Conservation (phyloP, 2,329 filamentous ascomycete genomes). For the Epichloe uncinata region DNA sequence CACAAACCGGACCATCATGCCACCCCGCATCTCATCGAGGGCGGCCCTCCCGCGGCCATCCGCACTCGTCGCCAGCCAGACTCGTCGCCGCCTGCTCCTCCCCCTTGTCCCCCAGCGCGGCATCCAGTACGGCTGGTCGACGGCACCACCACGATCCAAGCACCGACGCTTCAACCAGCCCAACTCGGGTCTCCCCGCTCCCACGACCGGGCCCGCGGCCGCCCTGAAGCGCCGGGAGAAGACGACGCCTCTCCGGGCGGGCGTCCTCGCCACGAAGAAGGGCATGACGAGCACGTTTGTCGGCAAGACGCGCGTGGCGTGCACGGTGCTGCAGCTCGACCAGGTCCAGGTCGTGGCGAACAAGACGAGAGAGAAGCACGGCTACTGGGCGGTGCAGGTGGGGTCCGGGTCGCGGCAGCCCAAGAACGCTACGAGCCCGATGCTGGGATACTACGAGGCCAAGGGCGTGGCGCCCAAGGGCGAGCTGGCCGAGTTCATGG, state of each 20-base stretch:
- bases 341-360: constrained; percentile 77
- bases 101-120: constrained; percentile 31
- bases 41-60: constrained; percentile 29
- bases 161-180: constrained; percentile 48
- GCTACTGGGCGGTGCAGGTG: constrained; percentile 90
- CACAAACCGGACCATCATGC: constrained; percentile 22
- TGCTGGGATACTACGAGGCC: constrained; percentile 77
- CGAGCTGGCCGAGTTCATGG: constrained; percentile 75
- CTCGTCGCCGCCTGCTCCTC: constrained; percentile 28
- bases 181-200: constrained; percentile 40
- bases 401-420: constrained; percentile 64
- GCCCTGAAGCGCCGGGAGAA: constrained; percentile 44
- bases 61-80: constrained; percentile 12
- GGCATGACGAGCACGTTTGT: constrained; percentile 92
- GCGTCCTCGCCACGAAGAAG: constrained; percentile 78
- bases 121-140: constrained; percentile 49
- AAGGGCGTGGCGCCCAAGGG: constrained; percentile 75
- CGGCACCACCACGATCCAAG: constrained; percentile 36
- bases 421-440: constrained; percentile 64
- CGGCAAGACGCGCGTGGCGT: constrained; percentile 62
- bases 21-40: constrained; percentile 30
- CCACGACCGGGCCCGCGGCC: constrained; percentile 45
- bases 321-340: constrained; percentile 89
- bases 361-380: constrained; percentile 69
- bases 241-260: constrained; percentile 56